Percentiles rank a stretch among this genome's conserved stretches.
Evolutionary conservation across 2,329 filamentous ascomycete species (phyloP).

Genomic region (Geoglossum cookeanum): DNA sequence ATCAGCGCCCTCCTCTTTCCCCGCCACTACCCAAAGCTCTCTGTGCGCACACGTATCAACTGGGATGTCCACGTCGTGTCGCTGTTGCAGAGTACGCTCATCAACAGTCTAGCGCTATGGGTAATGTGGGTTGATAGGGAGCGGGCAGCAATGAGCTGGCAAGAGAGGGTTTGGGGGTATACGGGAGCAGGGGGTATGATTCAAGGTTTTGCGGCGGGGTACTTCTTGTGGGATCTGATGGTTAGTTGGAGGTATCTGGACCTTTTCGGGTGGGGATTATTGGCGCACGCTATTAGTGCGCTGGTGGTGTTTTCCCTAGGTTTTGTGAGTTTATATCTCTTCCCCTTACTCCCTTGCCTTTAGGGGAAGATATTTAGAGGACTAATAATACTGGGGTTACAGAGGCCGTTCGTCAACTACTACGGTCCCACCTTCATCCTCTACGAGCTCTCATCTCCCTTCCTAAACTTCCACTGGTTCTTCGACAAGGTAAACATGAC

Average conservation of each 20-base stretch:
- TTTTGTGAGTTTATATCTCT: slow-evolving; percentile 40
- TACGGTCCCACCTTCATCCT: slow-evolving; percentile 68
- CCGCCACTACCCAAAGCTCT: slow-evolving; percentile 33
- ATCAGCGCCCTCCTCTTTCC: slow-evolving; percentile 45
- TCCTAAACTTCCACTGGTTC: slow-evolving; percentile 84
- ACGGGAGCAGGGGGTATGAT: slow-evolving; percentile 52
- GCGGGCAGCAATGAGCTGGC: slow-evolving; percentile 43
- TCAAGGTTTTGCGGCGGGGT: slow-evolving; percentile 58
- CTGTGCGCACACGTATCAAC: slow-evolving; percentile 52
- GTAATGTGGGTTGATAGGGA: slow-evolving; percentile 51
- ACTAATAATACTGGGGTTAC: slow-evolving; percentile 1
- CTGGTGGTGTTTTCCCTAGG: slow-evolving; percentile 57
- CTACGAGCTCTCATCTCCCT: slow-evolving; percentile 71
- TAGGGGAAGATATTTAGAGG: too few species aligned
- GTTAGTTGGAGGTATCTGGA: slow-evolving; percentile 48
- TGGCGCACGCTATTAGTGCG: slow-evolving; percentile 59
- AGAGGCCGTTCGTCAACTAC: slow-evolving; percentile 73
- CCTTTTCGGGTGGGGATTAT: slow-evolving; percentile 56
- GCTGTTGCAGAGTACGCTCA: slow-evolving; percentile 55
- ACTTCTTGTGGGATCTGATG: slow-evolving; percentile 68
- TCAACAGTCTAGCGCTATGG: slow-evolving; percentile 56
- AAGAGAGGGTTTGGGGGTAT: slow-evolving; percentile 60
- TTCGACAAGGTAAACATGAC: slow-evolving; percentile 73
- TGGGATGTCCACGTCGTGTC: slow-evolving; percentile 79
- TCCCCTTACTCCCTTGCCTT: background rate